Conservation (phyloP, 2,329 filamentous ascomycete genomes). For the Hyphodiscus sp. region DNA sequence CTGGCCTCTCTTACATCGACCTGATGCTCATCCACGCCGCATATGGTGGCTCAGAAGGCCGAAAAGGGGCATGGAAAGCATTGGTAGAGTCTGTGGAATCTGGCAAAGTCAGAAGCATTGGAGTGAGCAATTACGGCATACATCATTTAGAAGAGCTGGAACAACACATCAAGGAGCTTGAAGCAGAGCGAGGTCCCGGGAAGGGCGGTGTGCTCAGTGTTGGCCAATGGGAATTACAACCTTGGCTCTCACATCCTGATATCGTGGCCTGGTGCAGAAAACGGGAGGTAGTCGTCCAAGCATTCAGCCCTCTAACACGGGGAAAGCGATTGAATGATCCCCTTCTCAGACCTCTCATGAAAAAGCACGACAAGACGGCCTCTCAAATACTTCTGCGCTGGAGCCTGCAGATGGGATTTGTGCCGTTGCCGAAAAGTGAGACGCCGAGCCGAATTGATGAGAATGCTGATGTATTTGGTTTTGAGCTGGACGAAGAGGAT, state of each 20-base stretch:
- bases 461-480: conserved; percentile 54
- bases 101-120: conserved; percentile 56
- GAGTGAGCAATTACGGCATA: conserved; percentile 64
- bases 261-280: conserved; percentile 40
- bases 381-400: conserved; percentile 63
- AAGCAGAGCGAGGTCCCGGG: conserved; percentile 29
- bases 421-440: conserved; percentile 61
- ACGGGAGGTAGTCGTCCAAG: conserved; percentile 42
- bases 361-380: conserved; percentile 51
- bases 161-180: conserved; percentile 39
- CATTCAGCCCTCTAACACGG: conserved; percentile 46
- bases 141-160: conserved; percentile 63
- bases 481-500: conserved; percentile 48
- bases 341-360: conserved; percentile 45
- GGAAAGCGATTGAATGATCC: conserved; percentile 54
- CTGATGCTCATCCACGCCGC: conserved; percentile 64
- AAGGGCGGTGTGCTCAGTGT: conserved; percentile 43
- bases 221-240: conserved; percentile 40
- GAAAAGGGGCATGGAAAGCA: conserved; percentile 58
- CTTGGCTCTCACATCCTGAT: conserved; percentile 55
- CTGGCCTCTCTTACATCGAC: background rate
- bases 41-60: conserved; percentile 44
- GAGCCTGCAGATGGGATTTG: conserved; percentile 60
- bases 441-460: conserved; percentile 48
- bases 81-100: conserved; percentile 53